Conservation (phyloP, 202 grass and related monocot species). For the Bolboschoenoplectus hybrid region DNA sequence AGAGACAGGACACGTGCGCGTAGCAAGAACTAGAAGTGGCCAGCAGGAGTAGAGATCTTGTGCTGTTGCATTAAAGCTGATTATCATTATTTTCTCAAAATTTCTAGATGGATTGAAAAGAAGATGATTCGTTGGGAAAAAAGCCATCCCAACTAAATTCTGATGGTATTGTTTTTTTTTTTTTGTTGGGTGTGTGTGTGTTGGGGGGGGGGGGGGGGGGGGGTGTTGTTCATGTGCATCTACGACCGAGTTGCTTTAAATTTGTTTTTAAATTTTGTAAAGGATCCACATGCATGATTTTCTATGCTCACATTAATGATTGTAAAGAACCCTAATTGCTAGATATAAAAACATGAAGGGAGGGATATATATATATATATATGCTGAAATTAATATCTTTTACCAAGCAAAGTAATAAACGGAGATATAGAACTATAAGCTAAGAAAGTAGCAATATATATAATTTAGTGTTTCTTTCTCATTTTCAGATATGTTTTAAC, state of each 20-base stretch:
- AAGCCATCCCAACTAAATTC: background rate
- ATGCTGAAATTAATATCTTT: background rate
- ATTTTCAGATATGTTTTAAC: too few relatives aligned
- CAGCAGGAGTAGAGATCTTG: background rate
- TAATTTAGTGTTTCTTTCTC: too few relatives aligned
- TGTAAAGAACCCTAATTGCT: too few relatives aligned
- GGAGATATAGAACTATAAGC: background rate
- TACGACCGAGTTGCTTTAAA: background rate
- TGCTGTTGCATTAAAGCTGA: background rate
- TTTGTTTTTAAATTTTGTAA: background rate
- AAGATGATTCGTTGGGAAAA: background rate
- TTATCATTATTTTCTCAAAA: background rate
- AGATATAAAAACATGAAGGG: background rate
- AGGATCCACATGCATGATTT: too few relatives aligned
- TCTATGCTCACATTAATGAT: too few relatives aligned
- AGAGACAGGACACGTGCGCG: conserved; percentile 14
- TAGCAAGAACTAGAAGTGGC: conserved; percentile 6
- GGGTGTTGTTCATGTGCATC: too few relatives aligned
- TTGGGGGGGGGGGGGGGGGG: too few relatives aligned
- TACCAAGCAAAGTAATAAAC: background rate
- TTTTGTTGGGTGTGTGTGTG: too few relatives aligned
- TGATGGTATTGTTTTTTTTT: background rate
- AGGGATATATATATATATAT: background rate
- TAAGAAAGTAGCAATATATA: background rate
- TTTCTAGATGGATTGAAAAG: background rate